These are phyloP conservation scores for Penicillium odoratum DNA, from an alignment of 495 filamentous ascomycete genomes.

Conservation along the genomic window DNA sequence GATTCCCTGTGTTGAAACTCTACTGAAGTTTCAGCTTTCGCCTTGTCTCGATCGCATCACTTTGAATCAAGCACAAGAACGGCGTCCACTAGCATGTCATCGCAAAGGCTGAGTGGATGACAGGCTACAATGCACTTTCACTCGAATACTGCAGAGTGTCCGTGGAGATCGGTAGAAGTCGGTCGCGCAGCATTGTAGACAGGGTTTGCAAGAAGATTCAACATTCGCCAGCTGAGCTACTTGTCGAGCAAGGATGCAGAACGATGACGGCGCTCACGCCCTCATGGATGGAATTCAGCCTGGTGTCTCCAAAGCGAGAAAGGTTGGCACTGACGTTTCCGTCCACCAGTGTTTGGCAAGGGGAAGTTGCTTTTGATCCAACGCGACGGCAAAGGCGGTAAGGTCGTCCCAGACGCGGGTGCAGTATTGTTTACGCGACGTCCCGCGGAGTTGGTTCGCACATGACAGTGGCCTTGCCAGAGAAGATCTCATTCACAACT, in stretches of 20 bases:
- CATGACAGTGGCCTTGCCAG: not conserved
- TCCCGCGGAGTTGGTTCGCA: not conserved
- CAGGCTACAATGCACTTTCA: not conserved
- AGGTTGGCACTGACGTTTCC: not conserved
- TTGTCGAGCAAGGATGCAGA: not conserved
- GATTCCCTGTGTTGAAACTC: not conserved
- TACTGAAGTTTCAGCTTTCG: not conserved
- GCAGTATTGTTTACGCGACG: conserved; percentile 4
- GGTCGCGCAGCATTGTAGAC: not conserved
- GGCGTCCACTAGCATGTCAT: not conserved
- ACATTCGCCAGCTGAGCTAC: too few relatives aligned
- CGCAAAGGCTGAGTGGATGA: not conserved
- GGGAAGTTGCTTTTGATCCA: not conserved
- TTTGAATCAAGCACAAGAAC: not conserved
- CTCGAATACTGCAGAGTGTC: not conserved
- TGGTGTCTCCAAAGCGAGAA: conserved; percentile 1
- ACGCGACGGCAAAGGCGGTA: conserved; percentile 4
- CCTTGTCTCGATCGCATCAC: not conserved
- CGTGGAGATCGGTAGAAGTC: not conserved
- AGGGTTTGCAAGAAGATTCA: not conserved
- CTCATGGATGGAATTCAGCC: not conserved
- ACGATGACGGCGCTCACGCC: not conserved
- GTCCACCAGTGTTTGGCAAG: not conserved
- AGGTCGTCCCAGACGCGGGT: conserved; percentile 3
- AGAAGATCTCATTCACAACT: not conserved